Evolutionary conservation across 176 grass and related monocot genomes (phyloP), one percentile per base, ranked within the genome.

Genomic region (Saccharum officinarum): DNA sequence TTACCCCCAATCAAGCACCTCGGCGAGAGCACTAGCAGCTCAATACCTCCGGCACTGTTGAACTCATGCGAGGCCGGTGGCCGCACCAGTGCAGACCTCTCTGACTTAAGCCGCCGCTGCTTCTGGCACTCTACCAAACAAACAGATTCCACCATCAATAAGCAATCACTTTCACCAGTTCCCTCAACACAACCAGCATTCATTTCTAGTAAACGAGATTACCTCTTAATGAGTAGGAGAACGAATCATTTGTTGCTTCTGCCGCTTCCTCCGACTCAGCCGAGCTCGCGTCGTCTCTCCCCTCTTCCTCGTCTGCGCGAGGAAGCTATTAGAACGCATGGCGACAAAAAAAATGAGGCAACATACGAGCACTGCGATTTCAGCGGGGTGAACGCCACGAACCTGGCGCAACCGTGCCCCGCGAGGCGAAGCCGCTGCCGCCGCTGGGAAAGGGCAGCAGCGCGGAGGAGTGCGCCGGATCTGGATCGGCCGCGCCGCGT

Each of bases 161-260:
- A 83, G 84, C 49, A 80, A n/a, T 34, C 38, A 79, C 59, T 68
- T 59, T 3, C 75, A 60, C 45, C 9, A 61, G 42, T 62, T 40
- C 8, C 13, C 4, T 9, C 16, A 69, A 12, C 61, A 64, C 6
- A 61, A 59, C n/a, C 40, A 71, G 9, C 59, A 63, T 40, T 20
- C 59, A 62, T 62, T 62, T 26, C 37, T 20, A 16, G 55, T 15
- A 45, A 39, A 73, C 1, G 33, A 59, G 33, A 76, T 69, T 93
- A 98, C 93, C 93, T 92, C 54, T 90, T 20, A 92, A 79, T 18
- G 93, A 89, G 71, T 70, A 80, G 18, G 87, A 90, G 52, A 82
- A 92, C 9, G 87, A 92, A 82, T 87, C 82, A 34, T 69, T 83
- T 41, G 76, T 25, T 47, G 82, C 77, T 47, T 84, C 82, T 22